These are phyloP conservation scores for Raphanus raphanistrum DNA, from an alignment of 345 rosid species.

Conservation along the genomic window DNA sequence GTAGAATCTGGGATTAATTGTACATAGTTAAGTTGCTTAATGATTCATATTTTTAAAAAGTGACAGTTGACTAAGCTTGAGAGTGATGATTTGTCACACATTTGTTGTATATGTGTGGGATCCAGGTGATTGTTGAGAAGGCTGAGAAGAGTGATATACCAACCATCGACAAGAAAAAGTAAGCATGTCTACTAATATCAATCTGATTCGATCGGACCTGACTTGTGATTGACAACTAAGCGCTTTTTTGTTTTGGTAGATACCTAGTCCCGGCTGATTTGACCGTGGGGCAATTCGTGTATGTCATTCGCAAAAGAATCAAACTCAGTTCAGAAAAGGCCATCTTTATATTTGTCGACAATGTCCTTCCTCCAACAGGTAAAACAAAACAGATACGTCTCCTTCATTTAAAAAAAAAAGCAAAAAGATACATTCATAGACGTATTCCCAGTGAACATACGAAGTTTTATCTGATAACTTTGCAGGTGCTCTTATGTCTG, in stretches of 20 bases:
- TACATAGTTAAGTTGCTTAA: background rate
- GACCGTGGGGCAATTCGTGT: conserved; percentile 86
- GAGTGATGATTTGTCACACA: background rate
- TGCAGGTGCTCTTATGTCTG: conserved; percentile 74
- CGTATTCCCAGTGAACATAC: background rate
- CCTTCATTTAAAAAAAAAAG: background rate
- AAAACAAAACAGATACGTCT: background rate
- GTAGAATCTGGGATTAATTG: background rate
- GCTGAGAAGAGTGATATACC: conserved; percentile 83
- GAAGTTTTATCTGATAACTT: background rate
- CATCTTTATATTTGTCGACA: conserved; percentile 79
- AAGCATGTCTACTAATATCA: conserved; percentile 19
- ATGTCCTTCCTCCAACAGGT: conserved; percentile 85
- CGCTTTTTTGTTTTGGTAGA: conserved; percentile 38
- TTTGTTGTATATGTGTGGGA: background rate
- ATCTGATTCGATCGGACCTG: background rate
- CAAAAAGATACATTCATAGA: too few species aligned
- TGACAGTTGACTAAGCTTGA: background rate
- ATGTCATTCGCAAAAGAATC: conserved; percentile 84
- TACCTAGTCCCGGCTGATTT: conserved; percentile 87
- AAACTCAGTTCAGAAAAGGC: conserved; percentile 84
- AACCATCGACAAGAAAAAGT: conserved; percentile 86
- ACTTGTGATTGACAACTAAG: conserved; percentile 18
- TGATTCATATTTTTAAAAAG: background rate
- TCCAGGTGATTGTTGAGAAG: conserved; percentile 85